Base-by-base conservation (phyloP, 306 rosid species). In the Vigna mungo region DNA sequence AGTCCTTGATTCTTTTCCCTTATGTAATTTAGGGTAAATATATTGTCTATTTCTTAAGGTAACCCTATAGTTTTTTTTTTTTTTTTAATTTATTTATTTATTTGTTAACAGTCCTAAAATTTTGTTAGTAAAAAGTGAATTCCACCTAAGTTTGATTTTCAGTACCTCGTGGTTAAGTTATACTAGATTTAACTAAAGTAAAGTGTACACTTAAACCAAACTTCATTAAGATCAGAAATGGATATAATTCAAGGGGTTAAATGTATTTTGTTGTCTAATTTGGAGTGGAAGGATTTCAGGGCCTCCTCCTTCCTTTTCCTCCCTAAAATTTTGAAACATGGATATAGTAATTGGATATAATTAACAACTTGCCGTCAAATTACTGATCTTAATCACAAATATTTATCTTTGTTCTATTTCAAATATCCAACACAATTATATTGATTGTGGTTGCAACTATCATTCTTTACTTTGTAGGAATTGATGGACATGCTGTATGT, bases 401-500 rank as follows among this genome's bases (percentile, higher is more conserved):
- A 67, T 34, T 64, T 47, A 9, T 23, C n/a, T 60, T 12, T 27
- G 63, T 4, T 68, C 23, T 4, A 13, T 66, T 58, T 9, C n/a
- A 46, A 34, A 39, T 48, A 73, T 56, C 15, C 7, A 18, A 21
- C 34, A 36, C 8, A 1, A 3, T 48, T 2, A 13, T n/a, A 39
- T 72, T 56, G 41, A 4, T 48, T 68, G 9, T 55, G 54, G 48
- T 48, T 41, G 53, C 9, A 13, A 41, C 4, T 14, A 39, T 54
- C 46, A 59, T 69, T 71, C 65, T 67, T 79, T 81, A 46, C 67
- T 60, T 46, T 77, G 87, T 72, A 87, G 92, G 94, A 56, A 60
- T 83, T 61, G 92, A 83, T 74, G 87, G 90, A 10, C 85, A 86
- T 43, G 81, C 79, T 61, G 80, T 85, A 11, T 76, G 87, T 65